A percentile compares a stretch with the other conserved stretches of the same genome.
These are phyloP conservation scores for Asterionellopsis glacialis DNA, from an alignment of 108 stramenopile genomes.

Conservation along the genomic window DNA sequence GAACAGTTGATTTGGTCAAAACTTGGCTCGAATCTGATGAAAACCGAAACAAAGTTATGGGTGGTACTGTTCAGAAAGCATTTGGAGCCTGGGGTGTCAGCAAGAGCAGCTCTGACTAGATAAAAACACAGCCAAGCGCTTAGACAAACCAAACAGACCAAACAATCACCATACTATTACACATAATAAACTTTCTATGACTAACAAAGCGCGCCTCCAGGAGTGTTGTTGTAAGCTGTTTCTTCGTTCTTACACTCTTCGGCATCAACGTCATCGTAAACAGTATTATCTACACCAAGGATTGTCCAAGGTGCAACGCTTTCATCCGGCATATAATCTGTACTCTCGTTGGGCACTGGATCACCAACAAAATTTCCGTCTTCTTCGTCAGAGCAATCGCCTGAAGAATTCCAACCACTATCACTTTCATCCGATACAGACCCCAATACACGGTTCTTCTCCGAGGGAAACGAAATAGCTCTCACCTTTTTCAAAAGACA, in stretches of 20 bases:
- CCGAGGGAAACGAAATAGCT: neutral
- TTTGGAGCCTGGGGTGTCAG: slow-evolving; percentile 59
- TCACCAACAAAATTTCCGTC: too few species aligned
- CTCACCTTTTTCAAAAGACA: neutral
- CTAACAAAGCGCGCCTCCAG: neutral
- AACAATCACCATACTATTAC: neutral
- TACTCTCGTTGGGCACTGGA: too few species aligned
- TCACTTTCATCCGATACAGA: slow-evolving; percentile 2
- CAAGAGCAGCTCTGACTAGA: too few species aligned
- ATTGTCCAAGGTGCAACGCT: too few species aligned
- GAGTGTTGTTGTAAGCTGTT: neutral
- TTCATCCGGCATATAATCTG: too few species aligned
- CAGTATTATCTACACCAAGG: too few species aligned
- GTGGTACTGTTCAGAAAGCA: slow-evolving; percentile 52
- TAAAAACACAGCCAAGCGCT: too few species aligned
- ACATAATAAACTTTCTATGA: neutral
- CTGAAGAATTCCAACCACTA: slow-evolving; percentile 6
- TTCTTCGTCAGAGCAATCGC: too few species aligned
- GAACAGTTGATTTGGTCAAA: slow-evolving; percentile 47
- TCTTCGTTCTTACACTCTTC: too few species aligned
- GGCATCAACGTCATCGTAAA: too few species aligned
- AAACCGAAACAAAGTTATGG: slow-evolving; percentile 47
- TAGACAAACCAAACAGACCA: neutral
- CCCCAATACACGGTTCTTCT: neutral
- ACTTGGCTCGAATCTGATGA: slow-evolving; percentile 50